These are phyloP conservation scores for Osmanthus fragrans DNA, from an alignment of 257 asterid species.

Conservation along the genomic window DNA sequence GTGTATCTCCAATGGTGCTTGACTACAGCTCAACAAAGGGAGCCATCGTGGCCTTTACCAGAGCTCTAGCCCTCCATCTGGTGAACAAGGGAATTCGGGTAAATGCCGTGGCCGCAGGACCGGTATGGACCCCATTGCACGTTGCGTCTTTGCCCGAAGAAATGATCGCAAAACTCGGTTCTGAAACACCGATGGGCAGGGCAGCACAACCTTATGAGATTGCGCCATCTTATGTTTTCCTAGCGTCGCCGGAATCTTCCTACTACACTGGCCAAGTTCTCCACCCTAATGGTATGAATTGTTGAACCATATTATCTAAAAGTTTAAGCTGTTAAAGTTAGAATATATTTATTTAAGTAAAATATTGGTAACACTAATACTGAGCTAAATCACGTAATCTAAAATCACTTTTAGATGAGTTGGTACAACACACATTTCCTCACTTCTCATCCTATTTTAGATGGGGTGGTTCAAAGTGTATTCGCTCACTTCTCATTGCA, in stretches of 20 bases:
- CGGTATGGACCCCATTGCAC: constrained; percentile 25
- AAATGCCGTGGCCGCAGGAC: constrained; percentile 33
- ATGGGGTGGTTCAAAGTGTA: no score
- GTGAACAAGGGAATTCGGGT: constrained; percentile 20
- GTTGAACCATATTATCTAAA: neutral
- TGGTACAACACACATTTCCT: neutral
- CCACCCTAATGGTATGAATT: constrained; percentile 22
- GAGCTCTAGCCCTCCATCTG: constrained; percentile 30
- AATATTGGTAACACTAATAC: no score
- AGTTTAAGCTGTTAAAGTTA: neutral
- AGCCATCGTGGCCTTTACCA: constrained; percentile 37
- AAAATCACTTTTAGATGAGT: neutral
- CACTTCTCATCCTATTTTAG: no score
- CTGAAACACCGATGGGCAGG: constrained; percentile 27
- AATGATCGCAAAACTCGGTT: constrained; percentile 10
- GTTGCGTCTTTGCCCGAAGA: constrained; percentile 24
- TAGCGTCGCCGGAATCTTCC: constrained; percentile 25
- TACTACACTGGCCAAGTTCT: constrained; percentile 37
- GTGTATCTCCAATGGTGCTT: constrained; percentile 10
- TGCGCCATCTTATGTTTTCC: constrained; percentile 29
- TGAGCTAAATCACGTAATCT: no score
- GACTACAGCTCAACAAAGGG: constrained; percentile 34
- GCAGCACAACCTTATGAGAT: constrained; percentile 33
- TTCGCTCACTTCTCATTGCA: neutral
- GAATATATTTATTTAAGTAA: no score